Conservation (phyloP, 768 basidiomycete species). For the Suillus discolor region DNA sequence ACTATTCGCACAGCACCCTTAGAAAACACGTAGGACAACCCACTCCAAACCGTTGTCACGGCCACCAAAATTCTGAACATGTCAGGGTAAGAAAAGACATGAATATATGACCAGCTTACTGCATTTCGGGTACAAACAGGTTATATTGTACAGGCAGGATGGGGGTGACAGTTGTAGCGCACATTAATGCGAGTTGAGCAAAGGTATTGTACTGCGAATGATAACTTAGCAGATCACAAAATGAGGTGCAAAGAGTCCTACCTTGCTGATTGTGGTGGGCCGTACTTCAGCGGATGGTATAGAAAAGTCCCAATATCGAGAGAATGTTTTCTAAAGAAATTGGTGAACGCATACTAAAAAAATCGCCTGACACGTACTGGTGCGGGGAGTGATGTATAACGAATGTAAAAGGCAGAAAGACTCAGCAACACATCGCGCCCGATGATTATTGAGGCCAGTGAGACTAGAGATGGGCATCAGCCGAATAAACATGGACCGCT, state of each 20-base stretch:
- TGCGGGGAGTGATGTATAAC: slow-evolving; percentile 84
- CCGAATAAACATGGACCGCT: neutral
- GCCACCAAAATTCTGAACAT: slow-evolving; percentile 78
- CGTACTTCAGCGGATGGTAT: slow-evolving; percentile 94
- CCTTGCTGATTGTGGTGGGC: slow-evolving; percentile 94
- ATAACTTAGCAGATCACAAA: slow-evolving; percentile 8
- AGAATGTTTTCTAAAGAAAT: slow-evolving; percentile 75
- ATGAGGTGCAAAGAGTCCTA: slow-evolving; percentile 25
- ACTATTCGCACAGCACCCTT: slow-evolving; percentile 73
- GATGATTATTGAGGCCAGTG: slow-evolving; percentile 82
- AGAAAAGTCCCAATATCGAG: slow-evolving; percentile 94
- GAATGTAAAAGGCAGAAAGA: slow-evolving; percentile 89
- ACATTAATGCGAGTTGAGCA: slow-evolving; percentile 91
- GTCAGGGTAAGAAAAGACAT: neutral
- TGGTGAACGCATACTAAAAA: slow-evolving; percentile 7
- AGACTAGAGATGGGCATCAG: slow-evolving; percentile 51
- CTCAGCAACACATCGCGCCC: slow-evolving; percentile 88
- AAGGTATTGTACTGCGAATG: slow-evolving; percentile 82
- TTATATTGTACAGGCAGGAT: slow-evolving; percentile 64
- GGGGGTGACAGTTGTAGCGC: slow-evolving; percentile 81
- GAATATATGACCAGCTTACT: slow-evolving; percentile 52
- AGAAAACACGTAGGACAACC: slow-evolving; percentile 77
- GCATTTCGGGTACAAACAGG: slow-evolving; percentile 61
- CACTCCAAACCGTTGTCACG: slow-evolving; percentile 90
- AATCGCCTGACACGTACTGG: slow-evolving; percentile 53